Evolutionary conservation across 2,329 filamentous ascomycete genomes (phyloP).

Genomic region (Pyrenochaeta sp.): DNA sequence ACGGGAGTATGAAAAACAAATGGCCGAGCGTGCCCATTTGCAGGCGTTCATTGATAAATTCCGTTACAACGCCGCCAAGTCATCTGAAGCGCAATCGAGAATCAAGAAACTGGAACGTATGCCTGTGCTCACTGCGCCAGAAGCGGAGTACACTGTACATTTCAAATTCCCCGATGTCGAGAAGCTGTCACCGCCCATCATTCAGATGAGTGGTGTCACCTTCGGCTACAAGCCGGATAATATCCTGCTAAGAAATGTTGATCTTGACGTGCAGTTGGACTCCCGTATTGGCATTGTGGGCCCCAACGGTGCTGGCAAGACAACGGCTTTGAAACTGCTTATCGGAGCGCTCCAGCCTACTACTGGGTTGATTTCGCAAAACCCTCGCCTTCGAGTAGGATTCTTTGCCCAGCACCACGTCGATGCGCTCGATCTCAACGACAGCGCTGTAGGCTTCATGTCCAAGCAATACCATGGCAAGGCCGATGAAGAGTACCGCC

Average conservation of each 20-base stretch:
- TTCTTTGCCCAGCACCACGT: constrained; percentile 99
- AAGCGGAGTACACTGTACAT: constrained; percentile 93
- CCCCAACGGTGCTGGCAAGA: constrained; percentile 98
- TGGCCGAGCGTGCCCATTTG: constrained; percentile 89
- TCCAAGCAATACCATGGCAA: constrained; percentile 87
- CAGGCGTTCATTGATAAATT: constrained; percentile 99
- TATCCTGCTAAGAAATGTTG: constrained; percentile 81
- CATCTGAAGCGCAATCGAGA: constrained; percentile 94
- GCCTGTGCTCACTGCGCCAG: constrained; percentile 88
- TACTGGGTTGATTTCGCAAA: constrained; percentile 82
- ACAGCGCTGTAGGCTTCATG: constrained; percentile 95
- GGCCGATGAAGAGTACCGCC: constrained; percentile 95
- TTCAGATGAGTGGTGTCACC: constrained; percentile 91
- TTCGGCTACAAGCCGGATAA: constrained; percentile 89
- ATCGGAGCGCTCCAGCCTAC: constrained; percentile 82
- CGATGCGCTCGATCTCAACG: constrained; percentile 88
- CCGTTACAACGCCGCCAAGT: constrained; percentile 98
- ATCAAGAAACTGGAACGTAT: constrained; percentile 99
- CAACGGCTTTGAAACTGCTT: constrained; percentile 96
- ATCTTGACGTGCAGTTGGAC: constrained; percentile 96
- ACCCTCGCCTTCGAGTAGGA: constrained; percentile 87
- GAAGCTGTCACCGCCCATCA: constrained; percentile 95
- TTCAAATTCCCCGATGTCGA: constrained; percentile 98
- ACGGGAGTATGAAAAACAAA: constrained; percentile 98
- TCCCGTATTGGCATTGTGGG: constrained; percentile 99